Evolutionary conservation across 1,284 basidiomycete genomes (phyloP), one percentile per base, ranked within the genome.

Genomic region (Tylopilus sp.): DNA sequence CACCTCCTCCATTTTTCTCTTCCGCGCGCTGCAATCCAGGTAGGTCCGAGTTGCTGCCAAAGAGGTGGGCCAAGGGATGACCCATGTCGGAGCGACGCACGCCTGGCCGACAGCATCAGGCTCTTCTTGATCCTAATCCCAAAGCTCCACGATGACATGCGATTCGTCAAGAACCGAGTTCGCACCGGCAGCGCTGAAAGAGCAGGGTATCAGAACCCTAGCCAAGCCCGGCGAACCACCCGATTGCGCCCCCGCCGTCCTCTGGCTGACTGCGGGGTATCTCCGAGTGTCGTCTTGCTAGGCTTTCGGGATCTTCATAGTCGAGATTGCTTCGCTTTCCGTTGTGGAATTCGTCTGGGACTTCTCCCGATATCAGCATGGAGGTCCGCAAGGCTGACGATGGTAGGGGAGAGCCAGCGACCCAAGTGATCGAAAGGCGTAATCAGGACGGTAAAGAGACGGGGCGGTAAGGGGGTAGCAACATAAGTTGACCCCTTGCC

Each of bases 351-450:
- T 11, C 34, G 1, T 16, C n/a, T 18, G 59, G 30, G 5, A 56
- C 23, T 16, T 56, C 30, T 7, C 26, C 15, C 0, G 57, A 55
- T 12, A 18, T 50, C 18, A 6, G 33, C 2, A 2, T 59, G 54
- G 10, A 55, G 54, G 1, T 46, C 23, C 2, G 34, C 41, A 1
- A 54, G 54, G 2, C 12, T 11, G n/a, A 54, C 19, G 4, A 54
- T 35, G 10, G 37, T 9, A 7, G 56, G 54, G 10, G 34, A 26
- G 4, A n/a, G 1, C 54, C 44, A 55, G 18, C 25, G 11, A 35
- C 16, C 28, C 3, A 3, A 19, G 2, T 1, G 12, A 21, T 53
- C 16, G 5, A 19, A 21, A 9, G 29, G 6, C 56, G 59, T 55
- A 1, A 7, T 48, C 15, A 21, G n/a, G 12, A 41, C 4, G 4